A percentile compares a stretch with the other conserved stretches of the same genome.
Evolutionary conservation across 2,329 filamentous ascomycete species (phyloP).

Genomic region (Apiospora koreana): DNA sequence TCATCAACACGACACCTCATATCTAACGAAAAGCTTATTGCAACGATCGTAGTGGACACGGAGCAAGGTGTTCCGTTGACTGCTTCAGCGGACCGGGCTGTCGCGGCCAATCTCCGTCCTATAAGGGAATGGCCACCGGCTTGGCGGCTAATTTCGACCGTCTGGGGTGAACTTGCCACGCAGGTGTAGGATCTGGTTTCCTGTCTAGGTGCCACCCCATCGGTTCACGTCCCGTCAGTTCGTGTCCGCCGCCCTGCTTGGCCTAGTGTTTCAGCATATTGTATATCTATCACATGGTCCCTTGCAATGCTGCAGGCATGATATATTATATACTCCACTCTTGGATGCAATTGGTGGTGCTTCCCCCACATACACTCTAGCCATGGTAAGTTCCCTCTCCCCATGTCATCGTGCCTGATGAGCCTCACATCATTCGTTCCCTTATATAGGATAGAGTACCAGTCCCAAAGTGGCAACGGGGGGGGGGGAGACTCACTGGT

Average conservation of each 20-base stretch:
- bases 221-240: neutral
- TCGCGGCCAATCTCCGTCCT: neutral
- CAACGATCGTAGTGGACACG: neutral
- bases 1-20: neutral
- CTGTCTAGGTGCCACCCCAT: neutral
- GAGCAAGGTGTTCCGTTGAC: neutral
- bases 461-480: neutral
- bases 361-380: neutral
- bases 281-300: neutral
- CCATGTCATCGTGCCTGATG: neutral
- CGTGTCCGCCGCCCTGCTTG: neutral
- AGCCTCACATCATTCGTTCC: neutral
- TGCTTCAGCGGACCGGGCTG: neutral
- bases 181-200: neutral
- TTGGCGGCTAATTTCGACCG: neutral
- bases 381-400: neutral
- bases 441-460: neutral
- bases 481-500: too few relatives aligned
- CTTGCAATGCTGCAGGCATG: neutral
- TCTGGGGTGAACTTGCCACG: neutral
- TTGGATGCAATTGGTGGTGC: neutral
- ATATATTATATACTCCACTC: neutral
- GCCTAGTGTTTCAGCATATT: neutral
- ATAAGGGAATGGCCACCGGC: neutral
- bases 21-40: too few relatives aligned